Conservation (phyloP, 139 green algal genomes). For the Chlamydomonas incerta region DNA sequence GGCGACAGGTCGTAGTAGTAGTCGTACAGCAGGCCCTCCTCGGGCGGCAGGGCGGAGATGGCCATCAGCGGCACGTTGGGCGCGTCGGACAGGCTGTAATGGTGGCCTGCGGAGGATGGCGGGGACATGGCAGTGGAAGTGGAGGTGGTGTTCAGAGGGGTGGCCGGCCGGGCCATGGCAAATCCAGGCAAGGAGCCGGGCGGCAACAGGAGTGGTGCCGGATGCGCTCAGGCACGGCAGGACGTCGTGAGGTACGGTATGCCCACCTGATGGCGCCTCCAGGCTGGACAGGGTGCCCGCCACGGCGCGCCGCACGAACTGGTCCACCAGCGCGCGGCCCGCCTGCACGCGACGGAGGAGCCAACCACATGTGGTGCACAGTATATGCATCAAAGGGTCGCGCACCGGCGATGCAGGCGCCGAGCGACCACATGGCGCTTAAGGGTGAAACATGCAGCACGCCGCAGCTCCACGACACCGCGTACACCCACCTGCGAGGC, state of each 20-base stretch:
- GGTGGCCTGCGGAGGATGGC: conserved; percentile 13
- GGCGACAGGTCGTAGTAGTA: conserved; percentile 66
- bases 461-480: too few relatives aligned
- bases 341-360: conserved; percentile 1
- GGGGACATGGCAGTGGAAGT: not conserved
- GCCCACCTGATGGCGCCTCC: conserved; percentile 39
- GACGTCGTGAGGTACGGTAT: too few relatives aligned
- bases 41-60: conserved; percentile 27
- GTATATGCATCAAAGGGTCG: too few relatives aligned
- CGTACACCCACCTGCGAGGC: conserved; percentile 33
- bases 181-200: not conserved
- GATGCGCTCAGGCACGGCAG: too few relatives aligned
- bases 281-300: conserved; percentile 47
- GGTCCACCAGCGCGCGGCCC: conserved; percentile 53
- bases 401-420: too few relatives aligned
- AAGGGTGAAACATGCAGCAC: too few relatives aligned
- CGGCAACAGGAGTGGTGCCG: too few relatives aligned
- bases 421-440: too few relatives aligned
- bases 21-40: conserved; percentile 55
- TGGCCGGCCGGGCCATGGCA: too few relatives aligned
- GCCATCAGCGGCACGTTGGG: conserved; percentile 28
- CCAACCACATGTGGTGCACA: too few relatives aligned
- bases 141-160: too few relatives aligned
- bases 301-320: conserved; percentile 51
- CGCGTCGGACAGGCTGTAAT: conserved; percentile 26